Evolutionary conservation across 306 rosid genomes (phyloP), one percentile per base, ranked within the genome.

Genomic region (Prinsepia uniflora): DNA sequence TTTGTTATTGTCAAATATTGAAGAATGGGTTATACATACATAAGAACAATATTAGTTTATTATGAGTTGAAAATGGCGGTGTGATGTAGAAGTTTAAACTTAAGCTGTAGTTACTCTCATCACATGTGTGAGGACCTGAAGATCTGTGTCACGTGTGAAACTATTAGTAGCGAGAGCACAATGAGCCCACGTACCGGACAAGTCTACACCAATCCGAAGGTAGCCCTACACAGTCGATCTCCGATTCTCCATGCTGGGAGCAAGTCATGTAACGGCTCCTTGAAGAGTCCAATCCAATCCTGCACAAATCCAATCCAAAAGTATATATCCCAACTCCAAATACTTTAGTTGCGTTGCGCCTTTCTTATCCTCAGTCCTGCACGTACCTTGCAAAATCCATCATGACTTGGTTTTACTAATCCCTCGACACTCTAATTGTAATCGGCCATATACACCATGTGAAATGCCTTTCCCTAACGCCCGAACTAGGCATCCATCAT

Each of bases 281-380:
- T 36, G 57, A 47, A 15, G 19, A 24, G 71, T 66, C 71, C 18
- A 66, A 66, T 58, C 63, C 63, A 24, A 58, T 30, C 17, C 56
- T 7, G 10, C 7, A 46, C 52, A n/a, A n/a, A n/a, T n/a, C n/a
- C n/a, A n/a, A n/a, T n/a, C n/a, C n/a, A n/a, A n/a, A 66, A 65
- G 20, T 36, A 43, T 43, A 5, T 13, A 40, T 62, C 30, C 62
- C 11, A 5, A 62, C 66, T 62, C 66, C 24, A 13, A 24, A 14
- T 30, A 30, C 3, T 8, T 4, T 49, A 49, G 19, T 49, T 49
- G n/a, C 55, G 0, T 56, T 56, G 14, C 14, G 8, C 10, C 39
- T 56, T 56, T 12, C 39, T 56, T 56, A 59, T 59, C 64, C 19
- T 34, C 3, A 30, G 36, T 30, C 36, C 36, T 30, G 4, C 36